Base-by-base conservation (phyloP, 208 protist genomes). In the Phytomonas serpens region DNA sequence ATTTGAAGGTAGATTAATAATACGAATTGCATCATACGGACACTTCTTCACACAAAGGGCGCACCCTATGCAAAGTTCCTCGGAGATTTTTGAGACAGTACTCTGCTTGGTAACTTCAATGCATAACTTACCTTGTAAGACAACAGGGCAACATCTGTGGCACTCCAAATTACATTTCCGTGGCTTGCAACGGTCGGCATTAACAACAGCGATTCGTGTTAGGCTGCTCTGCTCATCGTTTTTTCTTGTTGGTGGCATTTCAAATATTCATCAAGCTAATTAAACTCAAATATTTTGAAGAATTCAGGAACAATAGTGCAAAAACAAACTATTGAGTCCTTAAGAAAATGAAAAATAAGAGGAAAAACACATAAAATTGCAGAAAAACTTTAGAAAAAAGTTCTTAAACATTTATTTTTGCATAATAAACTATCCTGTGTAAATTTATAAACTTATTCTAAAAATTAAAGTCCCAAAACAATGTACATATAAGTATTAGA, bases 31-130 rank as follows among this genome's bases (percentile, higher is more conserved):
- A 67, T 99, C 95, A 77, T 99, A 99, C 23, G 99, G 99, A 82
- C 99, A 99, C 77, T 99, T 99, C 87, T 99, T 99, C 4, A 99
- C 96, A 81, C 99, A 99, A 74, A 99, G 99, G 80, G 96, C 98
- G 86, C 99, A 99, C 77, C 99, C 99, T 76, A 99, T 99, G 87
- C 99, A 99, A 23, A 99, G 88, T 67, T 98, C 93, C 80, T 99
- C 99, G 1, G 98, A 99, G 67, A 99, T 99, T 61, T 82, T 93
- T 13, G 97, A 90, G 52, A 98, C 85, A 77, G 98, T 99, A 69
- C 78, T 83, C 23, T 92, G 96, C 61, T 92, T 82, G 4, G 78
- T 85, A n/a, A 99, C 99, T 71, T 99, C 98, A 77, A 99, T 99
- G 86, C 99, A 99, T 31, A 99, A 84, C 77, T 99, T 99, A 63